phyloP scores from a whole-genome alignment of 2,329 filamentous ascomycete species.

The Akanthomyces dipterigenus region DNA sequence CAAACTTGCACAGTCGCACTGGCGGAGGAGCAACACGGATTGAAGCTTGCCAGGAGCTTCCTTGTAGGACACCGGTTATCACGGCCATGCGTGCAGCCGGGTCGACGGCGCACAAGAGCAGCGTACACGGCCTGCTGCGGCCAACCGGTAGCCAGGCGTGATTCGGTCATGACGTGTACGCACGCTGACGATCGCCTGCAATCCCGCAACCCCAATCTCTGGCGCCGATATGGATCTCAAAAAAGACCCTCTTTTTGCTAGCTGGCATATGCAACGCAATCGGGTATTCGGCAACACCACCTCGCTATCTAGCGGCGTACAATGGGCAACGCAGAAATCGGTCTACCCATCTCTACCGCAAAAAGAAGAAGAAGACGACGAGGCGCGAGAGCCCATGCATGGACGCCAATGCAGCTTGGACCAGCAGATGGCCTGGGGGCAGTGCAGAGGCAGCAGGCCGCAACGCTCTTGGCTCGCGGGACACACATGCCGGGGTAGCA shows the following conservation, averaged over 20 bases:
- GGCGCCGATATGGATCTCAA: constrained; percentile 3
- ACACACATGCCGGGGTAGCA: constrained; percentile 4
- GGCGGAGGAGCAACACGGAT: not conserved
- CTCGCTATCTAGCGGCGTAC: not conserved
- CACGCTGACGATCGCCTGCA: not conserved
- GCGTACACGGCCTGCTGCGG: not conserved
- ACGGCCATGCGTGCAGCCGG: not conserved
- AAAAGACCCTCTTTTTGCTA: constrained; percentile 2
- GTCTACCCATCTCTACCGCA: not conserved
- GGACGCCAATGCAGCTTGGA: not conserved
- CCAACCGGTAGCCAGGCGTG: not conserved
- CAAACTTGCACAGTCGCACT: no score
- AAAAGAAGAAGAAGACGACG: not conserved
- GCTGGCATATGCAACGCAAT: not conserved
- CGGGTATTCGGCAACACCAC: constrained; percentile 5
- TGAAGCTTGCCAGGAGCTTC: not conserved
- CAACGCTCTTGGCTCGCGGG: not conserved
- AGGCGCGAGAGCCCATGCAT: not conserved
- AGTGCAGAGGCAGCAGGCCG: not conserved
- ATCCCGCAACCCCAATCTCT: not conserved
- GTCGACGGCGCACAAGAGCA: not conserved
- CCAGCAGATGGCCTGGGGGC: not conserved
- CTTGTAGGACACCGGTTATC: not conserved
- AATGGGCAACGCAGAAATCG: not conserved
- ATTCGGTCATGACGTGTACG: not conserved